Base-by-base conservation (phyloP, 2,329 filamentous ascomycete species). In the Aspergillus sp. region DNA sequence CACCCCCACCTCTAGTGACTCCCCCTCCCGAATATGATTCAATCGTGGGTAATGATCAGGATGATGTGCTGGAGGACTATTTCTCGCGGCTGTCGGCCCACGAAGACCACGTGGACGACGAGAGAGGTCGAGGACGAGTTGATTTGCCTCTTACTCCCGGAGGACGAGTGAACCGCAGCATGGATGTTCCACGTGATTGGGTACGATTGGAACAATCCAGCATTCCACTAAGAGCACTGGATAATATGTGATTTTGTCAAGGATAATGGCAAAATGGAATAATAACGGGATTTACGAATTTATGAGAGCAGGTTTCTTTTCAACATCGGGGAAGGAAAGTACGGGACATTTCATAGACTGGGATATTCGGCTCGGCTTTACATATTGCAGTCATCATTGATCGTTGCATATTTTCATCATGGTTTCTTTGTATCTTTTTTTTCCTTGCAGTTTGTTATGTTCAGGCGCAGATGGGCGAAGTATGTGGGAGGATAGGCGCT, bases 21-120 rank as follows among this genome's bases (percentile, higher is more conserved):
- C 90, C 90, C 1, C 90, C 90, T 6, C 90, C 90, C 1, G 82
- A 86, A 45, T 95, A 96, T 62, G 87, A 91, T 46, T 75, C 77
- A 4, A 86, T 94, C 32, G 81, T 93, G 1, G 86, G 85, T 11
- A 80, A 47, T 72, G 82, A 68, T 73, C 88, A 62, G 65, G 90
- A 70, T 67, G 83, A 64, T 9, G 79, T 79, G 0, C 66, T 95
- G 37, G 86, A 89, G 1, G 90, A 95, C 58, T 96, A 96, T 65
- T 96, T 96, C 62, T 75, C 84, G 0, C 81, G 90, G 1, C 69
- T 95, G 33, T 86, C 86, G 0, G 61, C 56, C 30, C 64, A 88
- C 51, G 85, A 87, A 44, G 84, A 88, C 34, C 73, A 72, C 34
- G 75, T 79, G 33, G 77, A 78, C 40, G 75, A 77, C 30, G 73